phyloP scores from a whole-genome alignment of 2,329 filamentous ascomycete species.

The Diplodia corticola region DNA sequence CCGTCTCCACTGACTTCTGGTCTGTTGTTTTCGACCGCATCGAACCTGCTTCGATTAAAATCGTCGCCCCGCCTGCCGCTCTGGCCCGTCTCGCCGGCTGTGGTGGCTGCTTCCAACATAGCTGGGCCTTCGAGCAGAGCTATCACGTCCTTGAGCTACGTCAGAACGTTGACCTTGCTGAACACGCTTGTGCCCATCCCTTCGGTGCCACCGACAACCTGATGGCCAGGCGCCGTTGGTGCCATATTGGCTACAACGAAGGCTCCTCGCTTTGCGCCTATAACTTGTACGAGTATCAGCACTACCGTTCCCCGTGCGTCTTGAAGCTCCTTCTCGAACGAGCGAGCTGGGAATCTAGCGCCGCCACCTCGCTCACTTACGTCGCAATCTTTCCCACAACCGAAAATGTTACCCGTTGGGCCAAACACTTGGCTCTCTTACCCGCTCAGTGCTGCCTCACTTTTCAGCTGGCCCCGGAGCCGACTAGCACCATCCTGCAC shows the following conservation, averaged over 20 bases:
- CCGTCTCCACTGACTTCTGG: constrained; percentile 33
- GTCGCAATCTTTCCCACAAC: constrained; percentile 68
- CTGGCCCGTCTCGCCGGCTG: constrained; percentile 55
- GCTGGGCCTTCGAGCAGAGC: constrained; percentile 64
- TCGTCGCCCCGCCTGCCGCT: constrained; percentile 59
- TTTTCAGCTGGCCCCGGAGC: constrained; percentile 46
- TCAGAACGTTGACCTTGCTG: constrained; percentile 20
- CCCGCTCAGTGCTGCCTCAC: constrained; percentile 38
- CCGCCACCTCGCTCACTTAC: constrained; percentile 55
- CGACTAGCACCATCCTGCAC: constrained; percentile 41
- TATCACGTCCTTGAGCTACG: constrained; percentile 60
- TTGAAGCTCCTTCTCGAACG: constrained; percentile 36
- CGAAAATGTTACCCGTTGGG: constrained; percentile 51
- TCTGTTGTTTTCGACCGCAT: constrained; percentile 31
- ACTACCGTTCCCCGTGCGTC: constrained; percentile 63
- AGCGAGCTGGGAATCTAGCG: background rate
- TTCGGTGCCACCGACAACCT: constrained; percentile 37
- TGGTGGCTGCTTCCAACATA: constrained; percentile 57
- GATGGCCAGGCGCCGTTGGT: constrained; percentile 65
- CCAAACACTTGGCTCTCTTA: constrained; percentile 26
- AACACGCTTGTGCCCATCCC: constrained; percentile 23
- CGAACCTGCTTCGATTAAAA: constrained; percentile 37
- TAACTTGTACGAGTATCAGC: constrained; percentile 69
- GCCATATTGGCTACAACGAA: constrained; percentile 68
- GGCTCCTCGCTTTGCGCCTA: constrained; percentile 73